Conservation (phyloP, 495 filamentous ascomycete genomes). For the Daldinia caldariorum region DNA sequence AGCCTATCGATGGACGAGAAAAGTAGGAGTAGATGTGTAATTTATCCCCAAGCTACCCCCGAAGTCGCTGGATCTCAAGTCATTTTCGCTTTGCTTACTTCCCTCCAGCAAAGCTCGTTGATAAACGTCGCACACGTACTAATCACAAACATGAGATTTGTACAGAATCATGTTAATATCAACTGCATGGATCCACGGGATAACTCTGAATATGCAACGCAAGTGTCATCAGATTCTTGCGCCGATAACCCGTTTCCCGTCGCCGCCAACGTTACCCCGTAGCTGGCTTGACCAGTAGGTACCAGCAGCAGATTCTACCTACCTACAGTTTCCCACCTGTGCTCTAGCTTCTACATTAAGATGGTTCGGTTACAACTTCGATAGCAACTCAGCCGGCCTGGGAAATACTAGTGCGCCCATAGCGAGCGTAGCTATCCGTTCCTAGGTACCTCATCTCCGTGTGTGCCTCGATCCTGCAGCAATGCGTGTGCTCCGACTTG, state of each 20-base stretch:
- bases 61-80: neutral
- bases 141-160: conserved; percentile 11
- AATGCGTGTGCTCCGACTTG: conserved; percentile 47
- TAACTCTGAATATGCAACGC: conserved; percentile 8
- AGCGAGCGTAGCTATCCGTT: conserved; percentile 48
- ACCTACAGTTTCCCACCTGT: neutral
- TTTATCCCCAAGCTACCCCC: neutral
- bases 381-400: neutral
- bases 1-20: neutral
- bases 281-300: neutral
- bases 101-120: neutral
- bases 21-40: neutral
- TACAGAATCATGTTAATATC: conserved; percentile 30
- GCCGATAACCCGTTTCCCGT: conserved; percentile 6
- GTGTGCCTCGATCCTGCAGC: conserved; percentile 51
- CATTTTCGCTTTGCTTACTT: neutral
- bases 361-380: conserved; percentile 4
- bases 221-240: conserved; percentile 3
- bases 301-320: conserved; percentile 2
- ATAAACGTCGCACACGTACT: conserved; percentile 14
- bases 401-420: conserved; percentile 19
- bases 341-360: neutral
- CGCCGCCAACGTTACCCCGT: conserved; percentile 22
- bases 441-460: conserved; percentile 50
- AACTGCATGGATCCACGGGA: conserved; percentile 25